These are phyloP conservation scores for Mycena polygramma DNA, from an alignment of 768 basidiomycete species.

Conservation along the genomic window DNA sequence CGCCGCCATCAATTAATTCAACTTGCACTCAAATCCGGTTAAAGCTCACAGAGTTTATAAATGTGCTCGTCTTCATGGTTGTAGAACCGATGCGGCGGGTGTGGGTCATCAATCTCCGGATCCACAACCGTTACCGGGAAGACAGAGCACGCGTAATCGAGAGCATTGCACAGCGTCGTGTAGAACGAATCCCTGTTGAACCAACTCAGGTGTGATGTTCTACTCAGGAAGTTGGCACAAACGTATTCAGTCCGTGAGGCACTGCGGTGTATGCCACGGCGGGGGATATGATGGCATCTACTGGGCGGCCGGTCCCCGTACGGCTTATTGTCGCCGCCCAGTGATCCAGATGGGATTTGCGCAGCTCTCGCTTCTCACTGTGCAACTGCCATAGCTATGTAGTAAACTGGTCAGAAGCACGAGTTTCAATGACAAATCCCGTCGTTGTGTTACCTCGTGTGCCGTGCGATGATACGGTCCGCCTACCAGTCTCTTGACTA, in stretches of 20 bases:
- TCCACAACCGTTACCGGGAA: slow-evolving; percentile 79
- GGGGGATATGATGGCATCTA: slow-evolving; percentile 81
- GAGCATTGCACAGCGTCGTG: slow-evolving; percentile 73
- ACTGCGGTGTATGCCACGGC: slow-evolving; percentile 70
- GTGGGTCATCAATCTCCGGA: slow-evolving; percentile 62
- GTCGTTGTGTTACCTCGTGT: slow-evolving; percentile 52
- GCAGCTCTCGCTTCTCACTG: slow-evolving; percentile 60
- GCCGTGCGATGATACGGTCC: slow-evolving; percentile 53
- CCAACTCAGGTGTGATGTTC: background rate
- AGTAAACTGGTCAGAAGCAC: slow-evolving; percentile 45
- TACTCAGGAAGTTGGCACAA: background rate
- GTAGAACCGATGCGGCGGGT: slow-evolving; percentile 63
- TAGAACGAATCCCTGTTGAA: slow-evolving; percentile 64
- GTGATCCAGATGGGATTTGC: slow-evolving; percentile 72
- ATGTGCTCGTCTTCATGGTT: slow-evolving; percentile 65
- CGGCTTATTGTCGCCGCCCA: slow-evolving; percentile 66
- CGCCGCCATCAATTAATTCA: background rate
- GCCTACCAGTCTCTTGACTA: slow-evolving; percentile 61
- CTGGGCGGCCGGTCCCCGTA: slow-evolving; percentile 76
- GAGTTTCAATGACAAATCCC: slow-evolving; percentile 1
- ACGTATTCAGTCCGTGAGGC: slow-evolving; percentile 74
- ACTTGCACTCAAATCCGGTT: background rate
- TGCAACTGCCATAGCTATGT: slow-evolving; percentile 73
- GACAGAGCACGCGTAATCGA: slow-evolving; percentile 70
- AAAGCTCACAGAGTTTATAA: slow-evolving; percentile 66